These are phyloP conservation scores for Glonium stellatum DNA, from an alignment of 495 filamentous ascomycete genomes.

Conservation along the genomic window DNA sequence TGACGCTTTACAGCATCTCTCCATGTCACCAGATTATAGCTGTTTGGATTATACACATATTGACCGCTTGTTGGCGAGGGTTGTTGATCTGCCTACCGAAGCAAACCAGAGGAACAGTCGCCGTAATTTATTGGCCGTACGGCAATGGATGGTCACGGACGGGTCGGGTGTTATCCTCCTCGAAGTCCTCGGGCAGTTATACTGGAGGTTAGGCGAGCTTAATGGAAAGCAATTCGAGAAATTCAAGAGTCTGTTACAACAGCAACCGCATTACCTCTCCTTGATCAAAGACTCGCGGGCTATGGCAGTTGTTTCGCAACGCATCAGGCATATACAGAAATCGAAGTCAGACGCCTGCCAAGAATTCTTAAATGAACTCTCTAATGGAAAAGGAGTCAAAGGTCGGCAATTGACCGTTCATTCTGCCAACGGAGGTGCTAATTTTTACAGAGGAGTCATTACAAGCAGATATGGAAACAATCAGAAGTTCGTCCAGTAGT, in stretches of 20 bases:
- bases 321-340: constrained; percentile 20
- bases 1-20: constrained; percentile 22
- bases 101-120: constrained; percentile 22
- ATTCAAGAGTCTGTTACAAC: constrained; percentile 16
- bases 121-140: constrained; percentile 20
- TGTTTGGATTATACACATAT: constrained; percentile 22
- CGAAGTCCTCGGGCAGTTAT: constrained; percentile 22
- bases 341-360: constrained; percentile 25
- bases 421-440: background rate
- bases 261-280: constrained; percentile 10
- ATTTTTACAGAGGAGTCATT: constrained; percentile 15
- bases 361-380: constrained; percentile 20
- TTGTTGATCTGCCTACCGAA: constrained; percentile 22
- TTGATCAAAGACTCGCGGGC: constrained; percentile 15
- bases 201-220: constrained; percentile 21
- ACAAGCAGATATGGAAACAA: constrained; percentile 12
- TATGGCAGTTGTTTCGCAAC: constrained; percentile 17
- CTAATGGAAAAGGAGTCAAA: constrained; percentile 17
- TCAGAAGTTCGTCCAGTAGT: constrained; percentile 14
- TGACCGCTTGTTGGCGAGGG: constrained; percentile 20
- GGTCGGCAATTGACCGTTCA: constrained; percentile 6
- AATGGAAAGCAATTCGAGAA: constrained; percentile 24
- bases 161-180: constrained; percentile 20
- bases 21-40: constrained; percentile 21
- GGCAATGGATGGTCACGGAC: constrained; percentile 23